Conservation (phyloP, 2,329 filamentous ascomycete species). For the Sporothrix luriei region DNA sequence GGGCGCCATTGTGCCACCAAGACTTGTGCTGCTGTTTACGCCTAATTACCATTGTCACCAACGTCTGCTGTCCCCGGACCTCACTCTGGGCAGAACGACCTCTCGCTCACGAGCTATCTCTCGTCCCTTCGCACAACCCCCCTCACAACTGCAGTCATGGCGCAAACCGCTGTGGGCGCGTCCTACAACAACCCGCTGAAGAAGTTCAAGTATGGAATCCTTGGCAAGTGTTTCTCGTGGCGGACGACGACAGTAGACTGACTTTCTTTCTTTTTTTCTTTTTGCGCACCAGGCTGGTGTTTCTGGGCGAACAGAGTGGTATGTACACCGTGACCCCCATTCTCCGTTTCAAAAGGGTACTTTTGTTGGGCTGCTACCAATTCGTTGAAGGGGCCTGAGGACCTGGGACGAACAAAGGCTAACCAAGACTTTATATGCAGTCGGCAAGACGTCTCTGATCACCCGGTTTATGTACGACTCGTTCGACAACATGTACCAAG, state of each 20-base stretch:
- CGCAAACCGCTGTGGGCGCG: slow-evolving; percentile 70
- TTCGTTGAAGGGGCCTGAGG: not conserved
- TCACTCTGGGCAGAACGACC: not conserved
- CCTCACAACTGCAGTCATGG: slow-evolving; percentile 61
- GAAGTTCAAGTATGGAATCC: slow-evolving; percentile 86
- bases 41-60: not conserved
- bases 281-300: slow-evolving; percentile 72
- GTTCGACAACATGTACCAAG: slow-evolving; percentile 99
- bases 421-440: slow-evolving; percentile 50
- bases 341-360: not conserved
- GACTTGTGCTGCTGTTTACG: slow-evolving; percentile 7
- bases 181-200: slow-evolving; percentile 99
- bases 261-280: slow-evolving; percentile 31
- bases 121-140: slow-evolving; percentile 1
- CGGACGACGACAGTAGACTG: slow-evolving; percentile 9
- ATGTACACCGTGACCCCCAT: slow-evolving; percentile 46
- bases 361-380: slow-evolving; percentile 2
- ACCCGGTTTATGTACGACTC: slow-evolving; percentile 99
- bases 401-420: not conserved
- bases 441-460: slow-evolving; percentile 97
- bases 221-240: slow-evolving; percentile 33
- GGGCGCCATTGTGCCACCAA: slow-evolving; percentile 22
- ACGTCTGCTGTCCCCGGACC: not conserved
- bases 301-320: slow-evolving; percentile 98
- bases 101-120: not conserved